Percentiles rank a stretch among this genome's conserved stretches.
phyloP scores from a whole-genome alignment of 345 rosid species.

The Microthlaspi erraticum region DNA sequence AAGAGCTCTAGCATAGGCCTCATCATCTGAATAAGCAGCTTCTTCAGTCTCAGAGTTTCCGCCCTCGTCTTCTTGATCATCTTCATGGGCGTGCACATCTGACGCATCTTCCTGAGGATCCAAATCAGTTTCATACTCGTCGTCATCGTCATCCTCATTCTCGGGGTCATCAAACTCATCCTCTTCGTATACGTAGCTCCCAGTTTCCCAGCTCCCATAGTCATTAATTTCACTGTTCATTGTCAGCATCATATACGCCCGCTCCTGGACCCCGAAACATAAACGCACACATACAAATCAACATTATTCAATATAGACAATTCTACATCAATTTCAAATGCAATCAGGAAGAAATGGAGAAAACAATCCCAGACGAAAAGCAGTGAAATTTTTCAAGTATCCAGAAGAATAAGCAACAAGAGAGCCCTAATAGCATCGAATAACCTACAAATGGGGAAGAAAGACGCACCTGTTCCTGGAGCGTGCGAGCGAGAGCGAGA shows the following conservation, averaged over 20 bases:
- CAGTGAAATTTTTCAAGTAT: background rate
- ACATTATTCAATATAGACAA: slow-evolving; percentile 11
- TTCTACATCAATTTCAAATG: slow-evolving; percentile 19
- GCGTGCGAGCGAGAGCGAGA: slow-evolving; percentile 89
- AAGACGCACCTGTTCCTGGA: slow-evolving; percentile 78
- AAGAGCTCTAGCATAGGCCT: slow-evolving; percentile 89
- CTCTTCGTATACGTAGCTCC: slow-evolving; percentile 64
- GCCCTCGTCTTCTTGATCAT: slow-evolving; percentile 44
- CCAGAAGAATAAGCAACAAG: slow-evolving; percentile 1
- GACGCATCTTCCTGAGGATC: slow-evolving; percentile 64
- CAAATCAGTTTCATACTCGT: slow-evolving; percentile 46
- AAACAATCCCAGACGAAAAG: background rate
- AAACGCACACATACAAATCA: slow-evolving; percentile 1
- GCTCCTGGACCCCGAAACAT: slow-evolving; percentile 56
- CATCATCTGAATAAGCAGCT: slow-evolving; percentile 70
- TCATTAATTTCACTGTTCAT: slow-evolving; percentile 70
- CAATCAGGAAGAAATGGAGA: background rate
- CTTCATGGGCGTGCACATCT: slow-evolving; percentile 61
- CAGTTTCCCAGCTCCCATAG: slow-evolving; percentile 88
- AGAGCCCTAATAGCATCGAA: slow-evolving; percentile 14
- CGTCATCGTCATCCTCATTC: slow-evolving; percentile 60
- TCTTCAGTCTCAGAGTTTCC: slow-evolving; percentile 55
- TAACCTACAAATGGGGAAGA: slow-evolving; percentile 16
- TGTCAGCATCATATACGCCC: slow-evolving; percentile 90
- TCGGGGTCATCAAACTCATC: slow-evolving; percentile 69